These are phyloP conservation scores for Salvia hispanica DNA, from an alignment of 257 asterid species.

Conservation along the genomic window DNA sequence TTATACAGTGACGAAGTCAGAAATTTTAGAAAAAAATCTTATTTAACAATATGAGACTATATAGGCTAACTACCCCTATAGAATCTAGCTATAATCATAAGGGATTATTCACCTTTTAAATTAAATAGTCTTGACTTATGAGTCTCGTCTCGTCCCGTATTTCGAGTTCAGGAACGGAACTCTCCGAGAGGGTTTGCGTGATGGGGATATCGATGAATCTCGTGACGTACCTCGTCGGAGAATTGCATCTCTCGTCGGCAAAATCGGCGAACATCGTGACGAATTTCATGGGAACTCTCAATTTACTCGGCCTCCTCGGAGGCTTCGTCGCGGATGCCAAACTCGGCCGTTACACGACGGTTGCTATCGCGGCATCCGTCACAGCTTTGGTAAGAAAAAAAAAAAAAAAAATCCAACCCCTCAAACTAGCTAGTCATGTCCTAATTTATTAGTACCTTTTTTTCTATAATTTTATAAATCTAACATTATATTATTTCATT, in stretches of 20 bases:
- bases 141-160: not conserved
- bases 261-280: slow-evolving; percentile 78
- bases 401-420: not conserved
- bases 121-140: not conserved
- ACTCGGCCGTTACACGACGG: slow-evolving; percentile 81
- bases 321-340: slow-evolving; percentile 89
- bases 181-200: slow-evolving; percentile 82
- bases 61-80: too few relatives aligned
- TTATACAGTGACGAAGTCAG: not conserved
- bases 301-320: slow-evolving; percentile 80
- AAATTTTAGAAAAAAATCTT: not conserved
- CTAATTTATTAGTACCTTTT: not conserved
- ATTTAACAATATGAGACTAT: too few relatives aligned
- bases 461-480: too few relatives aligned
- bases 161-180: slow-evolving; percentile 61
- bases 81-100: too few relatives aligned
- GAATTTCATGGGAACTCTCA: slow-evolving; percentile 87
- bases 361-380: slow-evolving; percentile 63
- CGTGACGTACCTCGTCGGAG: slow-evolving; percentile 80
- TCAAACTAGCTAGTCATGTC: not conserved
- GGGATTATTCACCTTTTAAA: too few relatives aligned
- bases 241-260: slow-evolving; percentile 70
- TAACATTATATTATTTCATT: too few relatives aligned
- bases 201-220: slow-evolving; percentile 88
- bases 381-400: slow-evolving; percentile 58